These are phyloP conservation scores for Aspergillus puulaauensis DNA, from an alignment of 2,329 filamentous ascomycete genomes.

Conservation along the genomic window DNA sequence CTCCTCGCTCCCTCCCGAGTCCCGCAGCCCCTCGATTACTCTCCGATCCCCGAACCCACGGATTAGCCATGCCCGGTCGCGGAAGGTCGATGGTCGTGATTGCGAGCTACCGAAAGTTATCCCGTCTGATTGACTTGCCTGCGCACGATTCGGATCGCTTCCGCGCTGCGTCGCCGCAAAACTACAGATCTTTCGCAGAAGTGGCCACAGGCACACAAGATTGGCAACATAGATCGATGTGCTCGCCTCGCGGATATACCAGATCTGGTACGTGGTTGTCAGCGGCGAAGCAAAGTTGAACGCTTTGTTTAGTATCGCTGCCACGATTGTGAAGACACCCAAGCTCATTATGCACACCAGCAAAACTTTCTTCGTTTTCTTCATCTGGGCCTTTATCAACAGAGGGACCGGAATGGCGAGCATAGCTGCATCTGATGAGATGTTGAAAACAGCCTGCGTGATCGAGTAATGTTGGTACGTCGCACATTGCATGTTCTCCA, in stretches of 20 bases:
- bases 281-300: slow-evolving; percentile 40
- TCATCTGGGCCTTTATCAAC: slow-evolving; percentile 35
- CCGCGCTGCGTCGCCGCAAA: slow-evolving; percentile 28
- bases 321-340: slow-evolving; percentile 36
- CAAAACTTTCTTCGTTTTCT: slow-evolving; percentile 33
- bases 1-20: not conserved
- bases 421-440: slow-evolving; percentile 43
- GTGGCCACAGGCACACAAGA: slow-evolving; percentile 35
- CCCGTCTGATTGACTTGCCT: slow-evolving; percentile 9
- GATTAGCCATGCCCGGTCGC: slow-evolving; percentile 14
- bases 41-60: slow-evolving; percentile 12
- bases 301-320: slow-evolving; percentile 50
- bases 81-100: slow-evolving; percentile 21
- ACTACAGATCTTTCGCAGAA: slow-evolving; percentile 30
- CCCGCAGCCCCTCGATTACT: not conserved
- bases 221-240: slow-evolving; percentile 49
- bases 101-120: slow-evolving; percentile 9
- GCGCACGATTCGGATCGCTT: slow-evolving; percentile 23
- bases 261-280: slow-evolving; percentile 41
- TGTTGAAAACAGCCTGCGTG: slow-evolving; percentile 47
- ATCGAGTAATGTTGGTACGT: slow-evolving; percentile 43
- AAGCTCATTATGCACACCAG: slow-evolving; percentile 38
- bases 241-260: slow-evolving; percentile 45
- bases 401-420: slow-evolving; percentile 39
- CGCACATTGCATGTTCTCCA: slow-evolving; percentile 38